Percentiles rank a stretch among this genome's conserved stretches.
These are phyloP conservation scores for Ceratorhiza oryzae-sativae DNA, from an alignment of 1,284 basidiomycete species.

Conservation along the genomic window DNA sequence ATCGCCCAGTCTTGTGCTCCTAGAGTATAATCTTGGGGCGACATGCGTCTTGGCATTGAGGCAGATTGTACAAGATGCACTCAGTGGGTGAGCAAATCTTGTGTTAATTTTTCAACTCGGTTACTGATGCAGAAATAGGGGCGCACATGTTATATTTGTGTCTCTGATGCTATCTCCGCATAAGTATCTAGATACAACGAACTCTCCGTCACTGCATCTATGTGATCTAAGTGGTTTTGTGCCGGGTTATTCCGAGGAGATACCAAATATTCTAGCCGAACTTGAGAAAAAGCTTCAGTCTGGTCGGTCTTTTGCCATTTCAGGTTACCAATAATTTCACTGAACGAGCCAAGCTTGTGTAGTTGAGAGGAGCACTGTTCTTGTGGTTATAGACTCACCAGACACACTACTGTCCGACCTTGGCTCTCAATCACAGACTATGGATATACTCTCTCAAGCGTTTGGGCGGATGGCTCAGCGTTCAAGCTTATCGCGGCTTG, in stretches of 20 bases:
- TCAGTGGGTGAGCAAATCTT: background rate
- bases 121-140: background rate
- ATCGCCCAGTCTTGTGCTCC: conserved; percentile 15
- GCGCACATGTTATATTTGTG: conserved; percentile 17
- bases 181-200: background rate
- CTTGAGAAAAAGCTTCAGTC: background rate
- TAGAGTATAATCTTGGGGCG: conserved; percentile 12
- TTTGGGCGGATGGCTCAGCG: conserved; percentile 26
- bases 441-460: conserved; percentile 48
- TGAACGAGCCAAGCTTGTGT: too few relatives aligned
- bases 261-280: background rate
- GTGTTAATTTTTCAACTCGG: too few relatives aligned
- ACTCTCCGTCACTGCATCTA: background rate
- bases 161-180: background rate
- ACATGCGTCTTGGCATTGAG: conserved; percentile 1
- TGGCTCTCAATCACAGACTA: conserved; percentile 61
- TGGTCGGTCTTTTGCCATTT: background rate
- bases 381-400: conserved; percentile 37
- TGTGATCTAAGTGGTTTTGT: conserved; percentile 1
- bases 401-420: conserved; percentile 60
- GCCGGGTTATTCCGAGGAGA: conserved; percentile 1
- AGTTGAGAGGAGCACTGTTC: background rate
- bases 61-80: conserved; percentile 16
- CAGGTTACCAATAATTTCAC: background rate
- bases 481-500: conserved; percentile 68